Conservation (phyloP, 192 early-diverging fungal species). For the Rhizophagus clarus region DNA sequence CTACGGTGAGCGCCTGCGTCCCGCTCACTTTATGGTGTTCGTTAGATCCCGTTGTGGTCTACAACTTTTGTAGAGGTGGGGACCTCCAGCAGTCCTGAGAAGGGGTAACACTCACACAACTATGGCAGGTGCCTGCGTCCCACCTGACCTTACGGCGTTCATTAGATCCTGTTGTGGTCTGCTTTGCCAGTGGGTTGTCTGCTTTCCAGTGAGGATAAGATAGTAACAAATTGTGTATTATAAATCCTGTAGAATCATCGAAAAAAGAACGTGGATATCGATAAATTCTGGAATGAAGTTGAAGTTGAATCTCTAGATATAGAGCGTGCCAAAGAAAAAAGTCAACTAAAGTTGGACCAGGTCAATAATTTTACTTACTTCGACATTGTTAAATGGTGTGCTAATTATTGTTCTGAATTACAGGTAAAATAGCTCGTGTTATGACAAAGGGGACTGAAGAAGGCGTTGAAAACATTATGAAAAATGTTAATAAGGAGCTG, state of each 20-base stretch:
- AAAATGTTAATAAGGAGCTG: slow-evolving; percentile 21
- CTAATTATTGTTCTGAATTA: slow-evolving; percentile 7
- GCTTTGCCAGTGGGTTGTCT: background rate
- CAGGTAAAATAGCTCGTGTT: background rate
- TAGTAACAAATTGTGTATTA: slow-evolving; percentile 25
- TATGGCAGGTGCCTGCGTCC: slow-evolving; percentile 18
- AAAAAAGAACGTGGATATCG: slow-evolving; percentile 27
- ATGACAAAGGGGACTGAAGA: slow-evolving; percentile 5
- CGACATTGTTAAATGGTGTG: background rate
- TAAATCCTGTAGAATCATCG: slow-evolving; percentile 26
- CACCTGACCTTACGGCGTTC: slow-evolving; percentile 29
- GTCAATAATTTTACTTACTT: slow-evolving; percentile 12
- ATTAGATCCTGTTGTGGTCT: slow-evolving; percentile 36
- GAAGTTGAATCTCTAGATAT: slow-evolving; percentile 16
- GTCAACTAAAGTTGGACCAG: slow-evolving; percentile 10
- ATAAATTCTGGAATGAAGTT: slow-evolving; percentile 29
- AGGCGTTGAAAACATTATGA: slow-evolving; percentile 3
- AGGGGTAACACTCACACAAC: slow-evolving; percentile 32
- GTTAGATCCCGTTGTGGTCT: slow-evolving; percentile 36
- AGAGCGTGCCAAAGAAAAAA: slow-evolving; percentile 17
- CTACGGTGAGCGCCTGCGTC: slow-evolving; percentile 29
- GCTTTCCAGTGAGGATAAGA: slow-evolving; percentile 3
- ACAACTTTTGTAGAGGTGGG: background rate
- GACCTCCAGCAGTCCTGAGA: slow-evolving; percentile 28
- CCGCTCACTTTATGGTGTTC: slow-evolving; percentile 35